Conservation (phyloP, 1,284 basidiomycete species). For the Fomitiporia mediterranea region DNA sequence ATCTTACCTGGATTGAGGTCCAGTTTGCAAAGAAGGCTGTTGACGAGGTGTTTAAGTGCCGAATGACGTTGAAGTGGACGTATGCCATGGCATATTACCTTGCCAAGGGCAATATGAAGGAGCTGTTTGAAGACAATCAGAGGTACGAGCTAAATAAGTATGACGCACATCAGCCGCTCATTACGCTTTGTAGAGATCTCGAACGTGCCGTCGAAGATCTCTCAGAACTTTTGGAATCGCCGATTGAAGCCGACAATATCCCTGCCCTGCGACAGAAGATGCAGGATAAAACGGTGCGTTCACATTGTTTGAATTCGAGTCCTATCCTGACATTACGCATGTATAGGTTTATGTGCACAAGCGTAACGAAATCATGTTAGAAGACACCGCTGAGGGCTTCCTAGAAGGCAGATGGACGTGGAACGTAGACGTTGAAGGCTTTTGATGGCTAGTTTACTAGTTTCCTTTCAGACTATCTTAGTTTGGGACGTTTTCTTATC, state of each 20-base stretch:
- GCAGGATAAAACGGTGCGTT: conserved; percentile 84
- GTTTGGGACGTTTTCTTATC: neutral
- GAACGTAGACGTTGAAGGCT: conserved; percentile 65
- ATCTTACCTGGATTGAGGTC: conserved; percentile 96
- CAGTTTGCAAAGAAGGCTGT: conserved; percentile 99
- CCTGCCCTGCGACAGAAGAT: conserved; percentile 83
- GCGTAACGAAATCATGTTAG: conserved; percentile 90
- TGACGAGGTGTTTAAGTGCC: conserved; percentile 84
- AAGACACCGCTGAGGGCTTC: conserved; percentile 91
- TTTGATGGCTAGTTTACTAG: conserved; percentile 25
- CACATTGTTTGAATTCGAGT: conserved; percentile 3
- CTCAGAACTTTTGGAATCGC: conserved; percentile 87
- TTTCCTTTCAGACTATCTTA: neutral
- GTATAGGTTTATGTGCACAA: conserved; percentile 90
- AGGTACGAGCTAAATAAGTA: conserved; percentile 41
- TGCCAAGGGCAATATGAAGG: conserved; percentile 86
- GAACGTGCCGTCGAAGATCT: conserved; percentile 95
- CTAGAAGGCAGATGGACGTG: conserved; percentile 81
- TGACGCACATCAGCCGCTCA: conserved; percentile 5
- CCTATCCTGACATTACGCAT: conserved; percentile 10
- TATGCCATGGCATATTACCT: conserved; percentile 99
- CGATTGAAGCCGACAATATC: conserved; percentile 84
- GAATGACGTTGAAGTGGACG: conserved; percentile 98
- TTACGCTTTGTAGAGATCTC: conserved; percentile 61
- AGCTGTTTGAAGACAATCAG: conserved; percentile 97